Base-by-base conservation (phyloP, 2,329 filamentous ascomycete genomes). In the Ambrosiella cleistominuta region DNA sequence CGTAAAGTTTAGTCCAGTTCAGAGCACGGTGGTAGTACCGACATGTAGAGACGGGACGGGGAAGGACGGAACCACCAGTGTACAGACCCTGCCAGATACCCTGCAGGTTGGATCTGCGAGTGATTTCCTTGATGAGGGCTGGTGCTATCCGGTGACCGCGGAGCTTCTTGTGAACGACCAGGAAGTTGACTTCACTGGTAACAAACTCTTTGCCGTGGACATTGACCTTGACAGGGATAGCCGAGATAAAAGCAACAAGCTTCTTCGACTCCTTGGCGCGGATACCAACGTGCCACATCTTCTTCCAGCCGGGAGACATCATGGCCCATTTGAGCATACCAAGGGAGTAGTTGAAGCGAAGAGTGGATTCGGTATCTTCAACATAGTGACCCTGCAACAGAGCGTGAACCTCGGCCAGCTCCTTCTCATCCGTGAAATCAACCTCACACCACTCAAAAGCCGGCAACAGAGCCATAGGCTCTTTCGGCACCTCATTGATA, bases 101-200 rank as follows among this genome's bases (percentile, higher is more conserved):
- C 63, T 86, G 77, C 53, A 89, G 72, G 70, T 97, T 94, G 75
- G 88, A 95, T 62, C 89, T 80, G 53, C 93, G 85, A 4, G 93
- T 98, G 65, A 98, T 88, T 69, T 98, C 93, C 71, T 96, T 96
- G 75, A 98, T 98, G 57, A 98, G 80, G 1, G 97, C 86, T 0
- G 93, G 93, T 0, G 93, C 83, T 49, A 98, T 81, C 57, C 93
- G 84, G 75, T 97, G 96, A 60, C 86, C 82, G 55, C 93, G 87
- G 38, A 98, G 81, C 72, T 97, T 97, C 77, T 97, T 97, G 77
- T 98, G 93, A 58, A 98, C 85, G 67, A 90, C 95, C 63, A 98
- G 83, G 72, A 97, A 98, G 75, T 98, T 98, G 72, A 98, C 93
- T 70, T 98, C 93, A 54, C 87, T 89, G 64, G 86, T 84, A 62